Base-by-base conservation (phyloP, 441 rosid species). In the Pelargonium myrrhifolium region DNA sequence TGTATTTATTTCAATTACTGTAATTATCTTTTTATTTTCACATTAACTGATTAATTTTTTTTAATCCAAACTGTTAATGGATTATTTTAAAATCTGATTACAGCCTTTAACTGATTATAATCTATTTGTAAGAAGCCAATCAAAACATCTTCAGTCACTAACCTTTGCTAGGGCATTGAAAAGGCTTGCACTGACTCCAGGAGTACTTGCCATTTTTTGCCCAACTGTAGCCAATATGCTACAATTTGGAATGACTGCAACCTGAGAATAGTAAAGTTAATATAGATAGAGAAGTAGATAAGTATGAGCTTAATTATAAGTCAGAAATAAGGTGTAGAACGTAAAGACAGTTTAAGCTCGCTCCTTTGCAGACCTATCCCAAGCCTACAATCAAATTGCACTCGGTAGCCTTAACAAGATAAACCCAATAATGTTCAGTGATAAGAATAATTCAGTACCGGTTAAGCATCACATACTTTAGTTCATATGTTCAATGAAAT, bases 131-230 rank as follows among this genome's bases (percentile, higher is more conserved):
- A 28, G 31, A 28, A 28, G 31, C 31, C 31, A 28, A 28, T 28
- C 31, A 28, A 28, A 28, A 28, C 31, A 65, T 47, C 9, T 6
- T 35, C 14, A 47, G 51, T 11, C 49, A 22, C 72, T 71, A 73
- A 92, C 98, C 93, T 92, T 90, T 14, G 97, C 97, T 53, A 90
- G 74, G 62, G 96, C 98, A 85, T 81, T 86, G 81, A 92, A 92
- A 81, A 92, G 89, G 12, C 96, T 89, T 68, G 94, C 91, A 72
- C 96, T 88, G 65, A 92, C 98, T 73, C 98, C 98, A 59, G 96
- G 94, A 61, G 96, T 88, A 58, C 98, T 92, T 0, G 98, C 95
- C 98, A 92, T 92, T 81, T 87, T 90, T 89, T 90, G 97, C 66
- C 98, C 98, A 69, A 92, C 98, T 17, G 97, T 73, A 61, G 98